These are phyloP conservation scores for Fonsecaea pedrosoi DNA, from an alignment of 2,329 filamentous ascomycete species.

Conservation along the genomic window DNA sequence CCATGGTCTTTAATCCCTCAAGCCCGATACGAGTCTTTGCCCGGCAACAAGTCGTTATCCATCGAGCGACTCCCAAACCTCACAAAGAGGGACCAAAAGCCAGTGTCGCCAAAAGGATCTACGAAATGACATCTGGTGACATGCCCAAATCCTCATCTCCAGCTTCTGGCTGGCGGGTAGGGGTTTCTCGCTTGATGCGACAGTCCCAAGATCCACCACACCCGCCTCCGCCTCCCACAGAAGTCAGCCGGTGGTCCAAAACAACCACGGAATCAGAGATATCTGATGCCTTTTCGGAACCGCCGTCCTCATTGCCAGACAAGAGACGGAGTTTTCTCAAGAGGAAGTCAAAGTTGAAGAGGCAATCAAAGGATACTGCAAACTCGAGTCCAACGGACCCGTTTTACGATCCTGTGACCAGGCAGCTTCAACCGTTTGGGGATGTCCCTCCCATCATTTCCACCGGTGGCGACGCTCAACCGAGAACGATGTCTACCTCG, in stretches of 20 bases:
- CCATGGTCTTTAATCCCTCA: constrained; percentile 33
- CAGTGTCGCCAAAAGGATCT: neutral
- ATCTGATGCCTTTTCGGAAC: constrained; percentile 21
- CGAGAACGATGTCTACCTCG: constrained; percentile 30
- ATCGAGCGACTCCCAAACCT: constrained; percentile 7
- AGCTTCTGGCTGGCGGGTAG: constrained; percentile 23
- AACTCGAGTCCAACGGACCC: constrained; percentile 33
- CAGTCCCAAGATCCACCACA: constrained; percentile 22
- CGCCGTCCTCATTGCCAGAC: neutral
- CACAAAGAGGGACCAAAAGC: constrained; percentile 4
- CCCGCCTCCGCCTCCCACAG: constrained; percentile 17
- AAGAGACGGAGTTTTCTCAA: constrained; percentile 24
- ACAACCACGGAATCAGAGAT: constrained; percentile 36
- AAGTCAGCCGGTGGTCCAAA: constrained; percentile 36
- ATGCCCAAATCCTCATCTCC: constrained; percentile 14
- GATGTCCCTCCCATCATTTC: constrained; percentile 26
- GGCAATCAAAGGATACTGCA: constrained; percentile 27
- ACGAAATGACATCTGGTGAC: constrained; percentile 19
- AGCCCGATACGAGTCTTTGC: constrained; percentile 32
- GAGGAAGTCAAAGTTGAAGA: constrained; percentile 26
- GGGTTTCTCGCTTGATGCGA: constrained; percentile 23
- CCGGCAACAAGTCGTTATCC: constrained; percentile 21
- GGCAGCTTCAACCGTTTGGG: constrained; percentile 18
- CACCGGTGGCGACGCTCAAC: constrained; percentile 20
- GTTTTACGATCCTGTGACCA: constrained; percentile 30